Evolutionary conservation across 1,284 basidiomycete genomes (phyloP).

Genomic region (Naganishia sp.): DNA sequence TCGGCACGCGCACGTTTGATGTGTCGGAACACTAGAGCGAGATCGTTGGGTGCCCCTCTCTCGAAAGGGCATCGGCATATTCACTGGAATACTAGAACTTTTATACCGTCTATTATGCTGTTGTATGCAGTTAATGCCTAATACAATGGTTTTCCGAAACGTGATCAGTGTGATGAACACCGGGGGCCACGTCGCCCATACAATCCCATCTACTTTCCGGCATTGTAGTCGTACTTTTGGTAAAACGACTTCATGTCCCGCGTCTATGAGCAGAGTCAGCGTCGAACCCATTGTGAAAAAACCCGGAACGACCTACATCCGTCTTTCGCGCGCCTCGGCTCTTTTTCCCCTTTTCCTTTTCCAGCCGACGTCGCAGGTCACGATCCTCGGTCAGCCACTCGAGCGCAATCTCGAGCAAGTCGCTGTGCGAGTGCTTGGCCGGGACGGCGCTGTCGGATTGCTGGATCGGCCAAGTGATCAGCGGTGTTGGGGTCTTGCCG

Average conservation of each 20-base stretch:
- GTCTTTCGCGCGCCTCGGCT: constrained; percentile 67
- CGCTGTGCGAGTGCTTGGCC: constrained; percentile 45
- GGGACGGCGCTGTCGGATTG: constrained; percentile 33
- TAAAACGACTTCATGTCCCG: constrained; percentile 86
- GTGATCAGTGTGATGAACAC: neutral
- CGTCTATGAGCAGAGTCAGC: constrained; percentile 49
- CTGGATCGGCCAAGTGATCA: constrained; percentile 67
- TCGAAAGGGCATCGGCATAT: neutral
- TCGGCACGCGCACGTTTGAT: constrained; percentile 62
- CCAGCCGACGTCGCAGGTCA: constrained; percentile 63
- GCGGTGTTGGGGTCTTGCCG: constrained; percentile 64
- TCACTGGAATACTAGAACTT: neutral
- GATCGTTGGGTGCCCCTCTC: no score
- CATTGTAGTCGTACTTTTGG: constrained; percentile 65
- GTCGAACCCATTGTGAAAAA: no score
- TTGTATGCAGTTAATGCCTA: neutral
- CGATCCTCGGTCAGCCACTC: constrained; percentile 84
- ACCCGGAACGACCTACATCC: constrained; percentile 57
- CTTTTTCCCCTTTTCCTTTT: constrained; percentile 60
- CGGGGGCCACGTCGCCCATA: neutral
- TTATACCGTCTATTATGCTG: neutral
- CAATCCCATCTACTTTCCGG: constrained; percentile 14
- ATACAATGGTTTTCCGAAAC: no score
- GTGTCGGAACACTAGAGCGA: constrained; percentile 3
- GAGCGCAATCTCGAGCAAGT: constrained; percentile 72